Evolutionary conservation across 306 rosid species (phyloP).

Genomic region (Abrus precatorius): DNA sequence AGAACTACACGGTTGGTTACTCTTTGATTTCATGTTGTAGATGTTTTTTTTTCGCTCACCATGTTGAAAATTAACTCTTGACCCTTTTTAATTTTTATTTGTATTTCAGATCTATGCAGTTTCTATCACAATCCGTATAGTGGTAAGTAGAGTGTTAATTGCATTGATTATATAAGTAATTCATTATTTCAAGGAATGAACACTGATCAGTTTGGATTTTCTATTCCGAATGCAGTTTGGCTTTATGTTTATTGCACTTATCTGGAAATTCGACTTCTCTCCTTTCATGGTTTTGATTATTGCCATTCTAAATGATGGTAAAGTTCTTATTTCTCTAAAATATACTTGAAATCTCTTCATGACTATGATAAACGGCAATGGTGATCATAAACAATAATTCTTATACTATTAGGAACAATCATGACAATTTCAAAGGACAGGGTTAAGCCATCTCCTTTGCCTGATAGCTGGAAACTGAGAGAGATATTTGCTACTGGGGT

Average conservation of each 20-base stretch:
- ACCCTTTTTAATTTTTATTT: constrained; percentile 30
- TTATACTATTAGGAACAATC: constrained; percentile 74
- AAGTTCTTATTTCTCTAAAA: constrained; percentile 30
- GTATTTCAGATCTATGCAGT: constrained; percentile 90
- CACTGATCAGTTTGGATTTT: constrained; percentile 26
- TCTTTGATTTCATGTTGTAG: neutral
- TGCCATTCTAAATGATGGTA: constrained; percentile 97
- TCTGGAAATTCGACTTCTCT: constrained; percentile 97
- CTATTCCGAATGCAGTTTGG: constrained; percentile 76
- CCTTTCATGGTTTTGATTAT: constrained; percentile 99
- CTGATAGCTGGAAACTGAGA: constrained; percentile 97
- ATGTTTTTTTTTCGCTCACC: neutral
- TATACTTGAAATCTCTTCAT: constrained; percentile 7
- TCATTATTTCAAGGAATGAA: neutral
- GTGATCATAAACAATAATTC: constrained; percentile 38
- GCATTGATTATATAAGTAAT: neutral
- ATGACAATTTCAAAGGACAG: constrained; percentile 99
- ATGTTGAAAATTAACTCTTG: constrained; percentile 29
- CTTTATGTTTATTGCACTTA: constrained; percentile 91
- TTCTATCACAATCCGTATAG: constrained; percentile 99
- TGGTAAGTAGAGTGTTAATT: constrained; percentile 65
- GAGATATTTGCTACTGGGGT: constrained; percentile 94
- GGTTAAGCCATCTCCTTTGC: constrained; percentile 96
- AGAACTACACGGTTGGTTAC: constrained; percentile 90
- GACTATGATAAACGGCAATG: constrained; percentile 15